These are phyloP conservation scores for Xylariaceae sp. DNA, from an alignment of 2,329 filamentous ascomycete genomes.

Conservation along the genomic window DNA sequence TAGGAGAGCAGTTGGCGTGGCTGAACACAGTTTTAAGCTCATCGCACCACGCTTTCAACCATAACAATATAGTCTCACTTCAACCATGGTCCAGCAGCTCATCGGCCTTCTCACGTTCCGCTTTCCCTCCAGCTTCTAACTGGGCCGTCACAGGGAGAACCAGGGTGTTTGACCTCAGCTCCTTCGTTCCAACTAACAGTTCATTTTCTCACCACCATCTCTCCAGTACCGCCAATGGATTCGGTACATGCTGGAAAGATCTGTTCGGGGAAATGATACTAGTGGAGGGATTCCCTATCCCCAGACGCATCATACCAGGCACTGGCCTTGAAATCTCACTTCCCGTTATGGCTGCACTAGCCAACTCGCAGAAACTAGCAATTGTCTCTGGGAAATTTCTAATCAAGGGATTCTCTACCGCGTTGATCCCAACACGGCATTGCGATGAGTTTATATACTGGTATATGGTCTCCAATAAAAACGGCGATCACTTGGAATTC, in stretches of 20 bases:
- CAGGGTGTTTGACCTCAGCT: too few species aligned
- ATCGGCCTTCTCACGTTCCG: too few species aligned
- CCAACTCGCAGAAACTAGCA: not conserved
- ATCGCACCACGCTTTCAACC: not conserved
- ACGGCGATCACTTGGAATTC: not conserved
- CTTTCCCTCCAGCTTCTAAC: too few species aligned
- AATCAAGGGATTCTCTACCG: slow-evolving; percentile 1
- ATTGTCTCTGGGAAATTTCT: not conserved
- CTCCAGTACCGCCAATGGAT: too few species aligned
- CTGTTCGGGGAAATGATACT: not conserved
- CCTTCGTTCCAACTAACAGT: too few species aligned
- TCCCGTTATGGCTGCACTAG: not conserved
- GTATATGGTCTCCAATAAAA: not conserved
- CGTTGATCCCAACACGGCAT: not conserved
- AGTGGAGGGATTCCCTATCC: not conserved
- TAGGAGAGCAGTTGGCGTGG: slow-evolving; percentile 1
- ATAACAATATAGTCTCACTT: too few species aligned
- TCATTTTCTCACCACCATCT: too few species aligned
- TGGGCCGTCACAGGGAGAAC: too few species aligned
- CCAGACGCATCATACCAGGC: not conserved
- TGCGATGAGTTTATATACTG: not conserved
- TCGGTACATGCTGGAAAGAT: not conserved
- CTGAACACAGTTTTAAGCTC: not conserved
- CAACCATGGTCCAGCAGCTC: too few species aligned
- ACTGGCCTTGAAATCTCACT: not conserved